Evolutionary conservation across 306 rosid genomes (phyloP).

Genomic region (Vigna radiata): DNA sequence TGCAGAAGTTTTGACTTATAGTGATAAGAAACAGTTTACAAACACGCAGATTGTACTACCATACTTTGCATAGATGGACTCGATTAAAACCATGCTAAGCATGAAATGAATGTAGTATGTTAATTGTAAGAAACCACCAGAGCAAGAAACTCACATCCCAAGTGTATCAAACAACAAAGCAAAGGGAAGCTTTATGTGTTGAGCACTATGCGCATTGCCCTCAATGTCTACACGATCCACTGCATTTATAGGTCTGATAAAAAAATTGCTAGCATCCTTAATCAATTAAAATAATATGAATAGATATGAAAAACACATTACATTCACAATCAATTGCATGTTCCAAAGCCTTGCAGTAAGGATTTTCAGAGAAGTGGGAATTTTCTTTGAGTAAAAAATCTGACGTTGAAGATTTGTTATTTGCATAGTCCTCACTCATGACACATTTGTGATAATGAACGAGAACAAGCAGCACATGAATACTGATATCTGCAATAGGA

Average conservation of each 20-base stretch:
- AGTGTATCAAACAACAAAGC: constrained; percentile 89
- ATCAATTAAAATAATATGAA: constrained; percentile 37
- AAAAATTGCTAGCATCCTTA: constrained; percentile 37
- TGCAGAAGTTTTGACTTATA: neutral
- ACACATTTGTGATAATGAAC: constrained; percentile 85
- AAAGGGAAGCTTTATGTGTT: constrained; percentile 84
- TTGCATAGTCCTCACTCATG: constrained; percentile 54
- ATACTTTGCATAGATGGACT: constrained; percentile 25
- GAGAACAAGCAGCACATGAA: constrained; percentile 88
- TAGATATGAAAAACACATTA: constrained; percentile 48
- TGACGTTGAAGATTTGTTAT: constrained; percentile 56
- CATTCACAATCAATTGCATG: constrained; percentile 89
- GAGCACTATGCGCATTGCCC: constrained; percentile 73
- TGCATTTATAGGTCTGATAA: constrained; percentile 55
- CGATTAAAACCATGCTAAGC: constrained; percentile 22
- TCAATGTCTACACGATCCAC: constrained; percentile 86
- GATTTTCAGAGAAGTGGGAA: constrained; percentile 74
- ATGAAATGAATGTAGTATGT: constrained; percentile 3
- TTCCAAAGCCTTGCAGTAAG: constrained; percentile 88
- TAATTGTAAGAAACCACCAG: constrained; percentile 31
- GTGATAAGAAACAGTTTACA: constrained; percentile 32
- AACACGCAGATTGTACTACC: constrained; percentile 16
- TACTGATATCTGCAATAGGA: constrained; percentile 85
- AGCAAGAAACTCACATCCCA: constrained; percentile 73
- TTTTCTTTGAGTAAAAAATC: constrained; percentile 66